Conservation (phyloP, 1,284 basidiomycete species). For the Blastosporella zonata region DNA sequence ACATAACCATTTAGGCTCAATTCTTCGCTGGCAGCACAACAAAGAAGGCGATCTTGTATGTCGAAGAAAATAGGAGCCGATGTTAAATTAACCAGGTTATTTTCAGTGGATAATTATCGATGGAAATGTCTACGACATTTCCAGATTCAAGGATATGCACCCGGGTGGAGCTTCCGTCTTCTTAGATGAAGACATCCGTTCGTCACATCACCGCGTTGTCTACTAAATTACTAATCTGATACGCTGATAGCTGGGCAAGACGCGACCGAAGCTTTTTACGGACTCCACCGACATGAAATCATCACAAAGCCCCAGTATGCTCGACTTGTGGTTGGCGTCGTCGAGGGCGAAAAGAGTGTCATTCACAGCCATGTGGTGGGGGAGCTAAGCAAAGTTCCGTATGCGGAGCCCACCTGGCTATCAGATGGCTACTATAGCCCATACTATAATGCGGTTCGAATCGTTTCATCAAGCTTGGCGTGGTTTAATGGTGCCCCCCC, state of each 20-base stretch:
- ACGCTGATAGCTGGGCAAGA: constrained; percentile 66
- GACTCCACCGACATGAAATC: constrained; percentile 79
- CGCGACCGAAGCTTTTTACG: constrained; percentile 83
- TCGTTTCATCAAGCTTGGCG: neutral
- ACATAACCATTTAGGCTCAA: constrained; percentile 23
- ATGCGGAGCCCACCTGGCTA: constrained; percentile 83
- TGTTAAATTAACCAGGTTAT: constrained; percentile 15
- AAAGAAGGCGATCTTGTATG: constrained; percentile 56
- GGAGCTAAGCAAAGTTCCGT: constrained; percentile 69
- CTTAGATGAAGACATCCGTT: constrained; percentile 68
- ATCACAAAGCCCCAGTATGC: constrained; percentile 72
- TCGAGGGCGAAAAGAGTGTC: constrained; percentile 63
- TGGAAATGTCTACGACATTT: constrained; percentile 78
- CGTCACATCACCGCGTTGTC: constrained; percentile 29
- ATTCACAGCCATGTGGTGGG: constrained; percentile 55
- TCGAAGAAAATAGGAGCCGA: neutral
- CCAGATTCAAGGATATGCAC: constrained; percentile 75
- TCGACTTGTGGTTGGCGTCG: constrained; percentile 66
- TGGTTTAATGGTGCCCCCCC: constrained; percentile 1
- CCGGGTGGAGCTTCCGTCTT: constrained; percentile 80
- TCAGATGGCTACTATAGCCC: constrained; percentile 61
- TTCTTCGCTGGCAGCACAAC: constrained; percentile 63
- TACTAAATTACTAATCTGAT: constrained; percentile 20
- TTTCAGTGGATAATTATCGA: constrained; percentile 81
- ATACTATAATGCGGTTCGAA: constrained; percentile 62